Percentiles rank a stretch among this genome's conserved stretches.
Evolutionary conservation across 768 basidiomycete genomes (phyloP).

Genomic region (Tulasnella sp.): DNA sequence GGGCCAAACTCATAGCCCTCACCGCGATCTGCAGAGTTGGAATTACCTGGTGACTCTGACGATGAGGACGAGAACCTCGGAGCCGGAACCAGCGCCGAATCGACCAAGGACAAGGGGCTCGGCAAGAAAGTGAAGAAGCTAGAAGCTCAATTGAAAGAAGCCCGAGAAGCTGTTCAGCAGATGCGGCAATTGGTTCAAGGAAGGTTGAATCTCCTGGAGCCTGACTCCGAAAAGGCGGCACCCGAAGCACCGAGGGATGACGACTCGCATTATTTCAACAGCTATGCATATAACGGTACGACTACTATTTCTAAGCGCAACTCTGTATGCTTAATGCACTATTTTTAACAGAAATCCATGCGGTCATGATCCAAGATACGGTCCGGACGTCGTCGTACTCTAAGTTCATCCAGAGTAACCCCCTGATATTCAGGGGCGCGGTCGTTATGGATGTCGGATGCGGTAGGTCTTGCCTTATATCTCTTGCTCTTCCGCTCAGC

Average conservation of each 20-base stretch:
- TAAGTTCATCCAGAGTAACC: constrained; percentile 76
- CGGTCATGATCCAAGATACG: constrained; percentile 93
- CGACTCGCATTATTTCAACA: constrained; percentile 88
- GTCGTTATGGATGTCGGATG: constrained; percentile 93
- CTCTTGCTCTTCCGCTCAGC: not conserved
- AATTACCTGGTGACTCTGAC: constrained; percentile 61
- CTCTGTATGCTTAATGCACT: not conserved
- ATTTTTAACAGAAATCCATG: constrained; percentile 67
- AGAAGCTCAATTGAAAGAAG: constrained; percentile 47
- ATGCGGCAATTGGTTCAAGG: constrained; percentile 48
- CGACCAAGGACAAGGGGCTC: constrained; percentile 17
- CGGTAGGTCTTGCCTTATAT: constrained; percentile 23
- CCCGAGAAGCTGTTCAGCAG: constrained; percentile 49
- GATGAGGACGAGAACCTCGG: constrained; percentile 27
- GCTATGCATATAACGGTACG: constrained; percentile 78
- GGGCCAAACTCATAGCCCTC: not conserved
- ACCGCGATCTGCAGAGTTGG: constrained; percentile 37
- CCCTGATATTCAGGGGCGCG: constrained; percentile 71
- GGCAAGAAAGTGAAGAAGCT: constrained; percentile 40
- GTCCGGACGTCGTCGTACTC: constrained; percentile 91
- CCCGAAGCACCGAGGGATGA: constrained; percentile 53
- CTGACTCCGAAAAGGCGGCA: constrained; percentile 20
- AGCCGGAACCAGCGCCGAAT: constrained; percentile 22
- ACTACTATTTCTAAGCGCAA: not conserved
- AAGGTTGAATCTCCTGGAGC: constrained; percentile 28